phyloP scores from a whole-genome alignment of 345 rosid species.

The Salix suchowensis region DNA sequence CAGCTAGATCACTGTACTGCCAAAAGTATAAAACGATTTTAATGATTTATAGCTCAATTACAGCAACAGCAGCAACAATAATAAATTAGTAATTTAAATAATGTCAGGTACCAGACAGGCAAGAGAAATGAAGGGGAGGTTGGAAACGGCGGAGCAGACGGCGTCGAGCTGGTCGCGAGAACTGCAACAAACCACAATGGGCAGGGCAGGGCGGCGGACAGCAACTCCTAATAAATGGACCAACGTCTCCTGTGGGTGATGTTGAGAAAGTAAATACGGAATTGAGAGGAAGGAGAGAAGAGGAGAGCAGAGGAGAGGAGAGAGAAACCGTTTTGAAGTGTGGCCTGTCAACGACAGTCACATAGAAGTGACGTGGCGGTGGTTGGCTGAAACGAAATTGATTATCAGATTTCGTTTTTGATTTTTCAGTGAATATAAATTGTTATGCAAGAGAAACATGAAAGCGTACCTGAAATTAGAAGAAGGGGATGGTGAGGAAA shows the following conservation, averaged over 20 bases:
- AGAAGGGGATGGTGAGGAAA: too few species aligned
- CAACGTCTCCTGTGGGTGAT: slow-evolving; percentile 55
- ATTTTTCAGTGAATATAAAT: too few species aligned
- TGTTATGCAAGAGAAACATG: too few species aligned
- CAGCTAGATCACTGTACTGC: slow-evolving; percentile 76
- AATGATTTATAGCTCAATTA: neutral
- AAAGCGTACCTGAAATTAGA: too few species aligned
- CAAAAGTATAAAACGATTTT: slow-evolving; percentile 1
- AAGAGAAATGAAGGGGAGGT: slow-evolving; percentile 65
- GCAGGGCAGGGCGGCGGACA: slow-evolving; percentile 65
- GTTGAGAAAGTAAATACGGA: neutral
- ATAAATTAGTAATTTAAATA: neutral
- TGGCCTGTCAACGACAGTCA: slow-evolving; percentile 71
- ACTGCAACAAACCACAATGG: slow-evolving; percentile 80
- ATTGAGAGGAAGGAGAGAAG: neutral
- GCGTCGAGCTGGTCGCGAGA: slow-evolving; percentile 92
- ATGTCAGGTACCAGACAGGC: slow-evolving; percentile 44
- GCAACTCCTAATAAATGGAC: slow-evolving; percentile 60
- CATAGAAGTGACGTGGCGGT: slow-evolving; percentile 71
- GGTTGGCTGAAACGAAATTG: slow-evolving; percentile 43
- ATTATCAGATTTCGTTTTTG: too few species aligned
- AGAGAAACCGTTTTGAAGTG: slow-evolving; percentile 73
- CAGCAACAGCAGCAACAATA: neutral
- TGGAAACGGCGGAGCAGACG: slow-evolving; percentile 68
- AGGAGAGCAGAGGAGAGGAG: neutral